Conservation (phyloP, 495 filamentous ascomycete genomes). For the Bacidia gigantensis region DNA sequence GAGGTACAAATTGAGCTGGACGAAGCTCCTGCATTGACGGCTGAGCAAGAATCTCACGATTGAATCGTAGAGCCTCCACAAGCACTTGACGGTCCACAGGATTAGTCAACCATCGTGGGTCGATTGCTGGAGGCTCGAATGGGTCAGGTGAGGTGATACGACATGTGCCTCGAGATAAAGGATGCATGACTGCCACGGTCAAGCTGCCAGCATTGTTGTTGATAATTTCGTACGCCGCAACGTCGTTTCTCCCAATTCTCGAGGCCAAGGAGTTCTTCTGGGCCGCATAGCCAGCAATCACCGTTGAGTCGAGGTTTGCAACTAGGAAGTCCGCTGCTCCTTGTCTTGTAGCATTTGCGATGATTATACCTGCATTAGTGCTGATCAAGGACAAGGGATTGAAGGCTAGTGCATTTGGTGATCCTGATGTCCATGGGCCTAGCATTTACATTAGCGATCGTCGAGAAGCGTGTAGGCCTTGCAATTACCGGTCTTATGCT, state of each 20-base stretch:
- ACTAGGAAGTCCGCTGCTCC: constrained; percentile 15
- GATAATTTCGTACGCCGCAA: constrained; percentile 21
- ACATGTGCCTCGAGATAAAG: constrained; percentile 26
- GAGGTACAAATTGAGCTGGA: constrained; percentile 21
- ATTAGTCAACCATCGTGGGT: constrained; percentile 24
- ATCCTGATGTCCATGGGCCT: constrained; percentile 21
- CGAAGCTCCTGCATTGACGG: constrained; percentile 20
- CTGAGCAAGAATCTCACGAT: constrained; percentile 19
- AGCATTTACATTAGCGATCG: not conserved
- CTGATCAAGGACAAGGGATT: constrained; percentile 18
- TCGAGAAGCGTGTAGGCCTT: not conserved
- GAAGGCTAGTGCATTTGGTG: constrained; percentile 19
- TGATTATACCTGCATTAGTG: constrained; percentile 14
- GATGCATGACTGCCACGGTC: constrained; percentile 27
- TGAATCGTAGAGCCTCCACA: constrained; percentile 18
- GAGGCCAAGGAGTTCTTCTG: constrained; percentile 17
- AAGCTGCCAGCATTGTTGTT: constrained; percentile 21
- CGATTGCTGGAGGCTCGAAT: constrained; percentile 20
- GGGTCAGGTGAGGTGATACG: constrained; percentile 24
- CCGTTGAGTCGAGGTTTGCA: constrained; percentile 14
- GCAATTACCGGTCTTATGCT: constrained; percentile 16
- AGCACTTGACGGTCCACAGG: constrained; percentile 28
- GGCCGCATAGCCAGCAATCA: constrained; percentile 16
- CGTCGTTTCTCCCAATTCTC: constrained; percentile 13
- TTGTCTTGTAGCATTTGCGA: constrained; percentile 15